These are phyloP conservation scores for Sarocladiaceae sp. DNA, from an alignment of 2,329 filamentous ascomycete species.

Conservation along the genomic window DNA sequence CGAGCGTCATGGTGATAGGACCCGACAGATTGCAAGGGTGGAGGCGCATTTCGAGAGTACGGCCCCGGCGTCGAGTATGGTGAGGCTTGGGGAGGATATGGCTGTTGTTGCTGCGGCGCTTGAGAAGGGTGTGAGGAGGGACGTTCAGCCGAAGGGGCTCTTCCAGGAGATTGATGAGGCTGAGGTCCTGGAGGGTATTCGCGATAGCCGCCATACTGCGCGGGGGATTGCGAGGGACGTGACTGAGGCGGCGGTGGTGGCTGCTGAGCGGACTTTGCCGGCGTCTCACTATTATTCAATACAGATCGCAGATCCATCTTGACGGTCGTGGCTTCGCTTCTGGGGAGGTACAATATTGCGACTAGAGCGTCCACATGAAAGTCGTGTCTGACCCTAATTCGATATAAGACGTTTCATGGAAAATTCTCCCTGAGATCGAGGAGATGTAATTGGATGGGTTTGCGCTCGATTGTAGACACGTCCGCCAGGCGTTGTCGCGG, in stretches of 20 bases:
- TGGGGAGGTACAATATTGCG: background rate
- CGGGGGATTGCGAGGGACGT: conserved; percentile 27
- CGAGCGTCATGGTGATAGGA: conserved; percentile 38
- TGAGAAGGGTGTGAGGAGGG: conserved; percentile 18
- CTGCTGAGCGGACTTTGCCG: conserved; percentile 25
- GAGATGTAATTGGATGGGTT: too few species aligned
- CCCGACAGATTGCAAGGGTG: conserved; percentile 39
- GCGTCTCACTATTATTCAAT: conserved; percentile 44
- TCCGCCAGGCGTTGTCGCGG: too few species aligned
- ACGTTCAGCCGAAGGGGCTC: conserved; percentile 40
- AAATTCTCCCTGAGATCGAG: background rate
- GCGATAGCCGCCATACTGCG: conserved; percentile 37
- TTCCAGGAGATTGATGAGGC: conserved; percentile 42
- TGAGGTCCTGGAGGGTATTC: conserved; percentile 42
- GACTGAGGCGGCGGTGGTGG: conserved; percentile 21
- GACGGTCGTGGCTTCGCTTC: conserved; percentile 5
- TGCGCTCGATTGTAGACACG: too few species aligned
- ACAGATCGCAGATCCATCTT: conserved; percentile 49
- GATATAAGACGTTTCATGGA: background rate
- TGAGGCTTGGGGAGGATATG: conserved; percentile 30
- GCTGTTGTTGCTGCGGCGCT: conserved; percentile 20
- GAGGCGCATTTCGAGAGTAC: conserved; percentile 39
- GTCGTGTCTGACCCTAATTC: conserved; percentile 7
- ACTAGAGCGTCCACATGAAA: background rate
- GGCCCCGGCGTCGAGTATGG: conserved; percentile 33